Percentiles rank a stretch among this genome's conserved stretches.
These are phyloP conservation scores for Gynochthodes officinalis DNA, from an alignment of 257 asterid species.

Conservation along the genomic window DNA sequence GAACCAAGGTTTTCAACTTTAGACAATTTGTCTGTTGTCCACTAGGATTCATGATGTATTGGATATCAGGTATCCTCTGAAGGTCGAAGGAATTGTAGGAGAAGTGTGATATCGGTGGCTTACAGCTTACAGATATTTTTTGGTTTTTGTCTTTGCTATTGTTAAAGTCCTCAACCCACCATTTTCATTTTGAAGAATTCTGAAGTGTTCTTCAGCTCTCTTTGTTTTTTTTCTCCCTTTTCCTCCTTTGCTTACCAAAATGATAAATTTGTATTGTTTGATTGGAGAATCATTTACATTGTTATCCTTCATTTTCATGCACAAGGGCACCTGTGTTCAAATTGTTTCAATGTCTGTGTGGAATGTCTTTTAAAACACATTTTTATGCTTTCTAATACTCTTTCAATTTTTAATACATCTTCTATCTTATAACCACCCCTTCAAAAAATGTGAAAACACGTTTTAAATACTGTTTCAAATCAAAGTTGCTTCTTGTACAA, in stretches of 20 bases:
- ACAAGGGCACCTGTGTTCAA: neutral
- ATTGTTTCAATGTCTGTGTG: too few relatives aligned
- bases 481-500: too few relatives aligned
- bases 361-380: neutral
- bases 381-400: too few relatives aligned
- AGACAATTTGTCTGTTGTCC: neutral
- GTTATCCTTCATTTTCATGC: neutral
- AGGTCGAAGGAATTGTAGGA: neutral
- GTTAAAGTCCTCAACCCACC: neutral
- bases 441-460: too few relatives aligned
- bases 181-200: neutral
- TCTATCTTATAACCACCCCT: too few relatives aligned
- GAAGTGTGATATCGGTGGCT: neutral
- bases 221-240: neutral
- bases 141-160: neutral
- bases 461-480: too few relatives aligned
- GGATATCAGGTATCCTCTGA: neutral
- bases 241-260: neutral
- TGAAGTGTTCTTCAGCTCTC: neutral
- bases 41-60: neutral
- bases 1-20: neutral
- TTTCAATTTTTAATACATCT: too few relatives aligned
- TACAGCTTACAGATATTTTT: neutral
- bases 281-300: neutral
- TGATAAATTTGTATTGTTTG: neutral